Evolutionary conservation across 257 asterid species (phyloP).

Genomic region (Scutellaria galericulata): DNA sequence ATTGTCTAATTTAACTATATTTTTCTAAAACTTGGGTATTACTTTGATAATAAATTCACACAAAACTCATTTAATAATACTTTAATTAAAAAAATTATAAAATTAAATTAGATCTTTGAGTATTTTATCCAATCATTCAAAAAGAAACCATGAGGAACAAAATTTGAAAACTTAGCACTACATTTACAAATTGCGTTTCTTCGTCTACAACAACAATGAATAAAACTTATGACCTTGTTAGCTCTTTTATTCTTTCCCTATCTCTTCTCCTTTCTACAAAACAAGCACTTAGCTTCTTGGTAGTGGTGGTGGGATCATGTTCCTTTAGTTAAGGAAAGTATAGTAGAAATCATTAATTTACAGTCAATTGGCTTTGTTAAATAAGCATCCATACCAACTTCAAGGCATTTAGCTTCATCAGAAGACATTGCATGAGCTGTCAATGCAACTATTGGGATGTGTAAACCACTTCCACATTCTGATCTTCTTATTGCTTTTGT

Average conservation of each 20-base stretch:
- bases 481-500: slow-evolving; percentile 78
- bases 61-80: no score
- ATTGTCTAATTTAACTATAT: no score
- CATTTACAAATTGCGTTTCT: slow-evolving; percentile 20
- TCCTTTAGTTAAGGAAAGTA: slow-evolving; percentile 69
- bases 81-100: no score
- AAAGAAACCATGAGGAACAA: slow-evolving; percentile 1
- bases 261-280: slow-evolving; percentile 30
- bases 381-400: slow-evolving; percentile 99
- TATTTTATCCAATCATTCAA: neutral
- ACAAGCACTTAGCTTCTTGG: slow-evolving; percentile 23
- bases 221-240: slow-evolving; percentile 24
- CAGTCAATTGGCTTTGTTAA: slow-evolving; percentile 87
- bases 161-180: slow-evolving; percentile 19
- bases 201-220: slow-evolving; percentile 8
- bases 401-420: slow-evolving; percentile 86
- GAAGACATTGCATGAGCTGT: slow-evolving; percentile 98
- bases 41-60: no score
- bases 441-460: slow-evolving; percentile 91
- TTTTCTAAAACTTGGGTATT: no score
- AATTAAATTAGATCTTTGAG: no score
- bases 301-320: slow-evolving; percentile 6
- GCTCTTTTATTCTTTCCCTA: slow-evolving; percentile 14
- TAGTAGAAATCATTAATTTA: slow-evolving; percentile 79
- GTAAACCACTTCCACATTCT: slow-evolving; percentile 60